Percentiles rank a stretch among this genome's conserved stretches.
These are phyloP conservation scores for Henckelia pumila DNA, from an alignment of 257 asterid species.

Conservation along the genomic window DNA sequence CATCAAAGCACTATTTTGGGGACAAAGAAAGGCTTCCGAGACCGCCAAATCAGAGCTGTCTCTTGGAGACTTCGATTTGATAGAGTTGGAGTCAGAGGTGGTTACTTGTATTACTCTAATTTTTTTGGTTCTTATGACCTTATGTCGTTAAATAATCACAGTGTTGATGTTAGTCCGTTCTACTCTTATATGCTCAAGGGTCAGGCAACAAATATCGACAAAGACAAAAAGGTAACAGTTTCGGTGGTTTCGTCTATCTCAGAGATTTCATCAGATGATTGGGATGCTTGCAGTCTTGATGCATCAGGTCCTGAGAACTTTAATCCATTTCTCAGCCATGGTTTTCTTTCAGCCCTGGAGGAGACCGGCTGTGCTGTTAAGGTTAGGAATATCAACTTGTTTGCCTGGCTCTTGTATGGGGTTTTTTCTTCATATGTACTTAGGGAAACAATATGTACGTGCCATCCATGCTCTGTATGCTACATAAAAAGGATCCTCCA, in stretches of 20 bases:
- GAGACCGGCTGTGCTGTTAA: constrained; percentile 77
- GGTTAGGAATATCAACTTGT: constrained; percentile 47
- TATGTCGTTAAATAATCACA: constrained; percentile 4
- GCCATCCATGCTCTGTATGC: constrained; percentile 1
- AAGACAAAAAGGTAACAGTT: constrained; percentile 55
- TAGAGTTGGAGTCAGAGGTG: constrained; percentile 60
- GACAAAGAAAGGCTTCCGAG: constrained; percentile 61
- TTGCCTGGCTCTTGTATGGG: constrained; percentile 17
- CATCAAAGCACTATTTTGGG: constrained; percentile 75
- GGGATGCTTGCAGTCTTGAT: constrained; percentile 88
- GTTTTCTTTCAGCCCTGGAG: constrained; percentile 92
- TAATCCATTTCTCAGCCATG: constrained; percentile 82
- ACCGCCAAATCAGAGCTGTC: constrained; percentile 49
- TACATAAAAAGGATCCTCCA: neutral
- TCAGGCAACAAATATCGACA: constrained; percentile 31
- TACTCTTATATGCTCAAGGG: constrained; percentile 43
- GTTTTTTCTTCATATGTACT: neutral
- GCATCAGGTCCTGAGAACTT: constrained; percentile 57
- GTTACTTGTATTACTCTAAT: constrained; percentile 23
- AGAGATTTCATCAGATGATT: constrained; percentile 64
- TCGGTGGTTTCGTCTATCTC: constrained; percentile 78
- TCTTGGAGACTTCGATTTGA: constrained; percentile 64
- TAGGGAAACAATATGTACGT: neutral
- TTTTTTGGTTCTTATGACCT: constrained; percentile 3
- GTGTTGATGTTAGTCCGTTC: constrained; percentile 1